Evolutionary conservation across 1,284 basidiomycete species (phyloP).

Genomic region (Sphagnurus paluster): DNA sequence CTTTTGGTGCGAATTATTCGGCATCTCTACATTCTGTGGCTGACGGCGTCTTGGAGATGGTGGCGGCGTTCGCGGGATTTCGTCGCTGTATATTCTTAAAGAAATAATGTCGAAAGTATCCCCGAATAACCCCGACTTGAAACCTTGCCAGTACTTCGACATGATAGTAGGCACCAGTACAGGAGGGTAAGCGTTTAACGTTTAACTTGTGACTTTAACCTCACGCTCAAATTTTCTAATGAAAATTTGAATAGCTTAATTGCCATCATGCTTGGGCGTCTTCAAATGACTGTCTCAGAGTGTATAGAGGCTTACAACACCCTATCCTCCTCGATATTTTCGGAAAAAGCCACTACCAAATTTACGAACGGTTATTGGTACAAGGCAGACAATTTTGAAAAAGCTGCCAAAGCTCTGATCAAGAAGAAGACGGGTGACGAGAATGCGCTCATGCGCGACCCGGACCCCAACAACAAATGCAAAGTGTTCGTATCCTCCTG

Average conservation of each 20-base stretch:
- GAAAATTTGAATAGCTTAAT: conserved; percentile 28
- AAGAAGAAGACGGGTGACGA: conserved; percentile 16
- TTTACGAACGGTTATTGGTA: too few species aligned
- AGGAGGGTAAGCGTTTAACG: conserved; percentile 34
- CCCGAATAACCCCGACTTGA: conserved; percentile 15
- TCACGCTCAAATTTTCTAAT: neutral
- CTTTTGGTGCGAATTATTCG: conserved; percentile 27
- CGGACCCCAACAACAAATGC: conserved; percentile 12
- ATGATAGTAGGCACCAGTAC: conserved; percentile 36
- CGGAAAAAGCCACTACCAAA: conserved; percentile 10
- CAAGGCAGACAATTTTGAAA: too few species aligned
- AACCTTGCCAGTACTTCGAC: conserved; percentile 35
- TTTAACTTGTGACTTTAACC: neutral
- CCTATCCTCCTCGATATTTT: conserved; percentile 29
- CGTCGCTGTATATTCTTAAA: conserved; percentile 29
- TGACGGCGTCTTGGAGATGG: conserved; percentile 26
- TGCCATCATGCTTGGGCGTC: conserved; percentile 36
- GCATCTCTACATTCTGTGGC: neutral
- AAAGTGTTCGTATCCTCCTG: conserved; percentile 17
- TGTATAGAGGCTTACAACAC: conserved; percentile 28
- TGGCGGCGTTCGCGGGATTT: conserved; percentile 34
- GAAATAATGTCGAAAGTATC: conserved; percentile 28
- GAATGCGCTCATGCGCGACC: conserved; percentile 14
- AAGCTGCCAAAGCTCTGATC: conserved; percentile 19
- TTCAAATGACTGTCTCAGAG: conserved; percentile 33